A percentile compares a stretch with the other conserved stretches of the same genome.
phyloP scores from a whole-genome alignment of 495 filamentous ascomycete genomes.

The Penicillium fimorum region DNA sequence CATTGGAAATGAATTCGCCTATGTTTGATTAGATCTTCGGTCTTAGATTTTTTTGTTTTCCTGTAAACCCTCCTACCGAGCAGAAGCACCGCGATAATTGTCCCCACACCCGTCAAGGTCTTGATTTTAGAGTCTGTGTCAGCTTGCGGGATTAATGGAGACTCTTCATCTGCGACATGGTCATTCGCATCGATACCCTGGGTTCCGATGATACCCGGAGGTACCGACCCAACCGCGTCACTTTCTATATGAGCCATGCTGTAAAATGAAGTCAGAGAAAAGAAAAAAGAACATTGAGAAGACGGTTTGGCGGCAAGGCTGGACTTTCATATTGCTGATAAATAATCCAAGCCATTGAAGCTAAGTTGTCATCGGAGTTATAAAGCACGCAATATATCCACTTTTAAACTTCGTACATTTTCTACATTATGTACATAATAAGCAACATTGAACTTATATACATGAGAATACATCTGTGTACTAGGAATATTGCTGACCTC shows the following conservation, averaged over 20 bases:
- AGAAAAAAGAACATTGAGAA: neutral
- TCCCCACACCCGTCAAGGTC: constrained; percentile 24
- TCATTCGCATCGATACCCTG: neutral
- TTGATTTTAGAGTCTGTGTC: constrained; percentile 8
- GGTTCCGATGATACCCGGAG: neutral
- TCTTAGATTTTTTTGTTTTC: neutral
- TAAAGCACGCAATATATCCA: constrained; percentile 23
- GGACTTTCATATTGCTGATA: too few relatives aligned
- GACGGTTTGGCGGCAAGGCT: too few relatives aligned
- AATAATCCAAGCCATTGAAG: too few relatives aligned
- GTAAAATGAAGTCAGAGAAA: neutral
- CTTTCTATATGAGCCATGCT: neutral
- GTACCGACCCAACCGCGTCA: neutral
- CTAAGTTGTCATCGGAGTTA: neutral
- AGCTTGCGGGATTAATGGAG: constrained; percentile 12
- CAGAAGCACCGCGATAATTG: constrained; percentile 38
- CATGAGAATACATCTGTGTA: too few relatives aligned
- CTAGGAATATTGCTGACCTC: too few relatives aligned
- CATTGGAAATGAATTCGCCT: constrained; percentile 66
- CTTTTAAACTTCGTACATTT: neutral
- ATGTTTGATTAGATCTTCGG: neutral
- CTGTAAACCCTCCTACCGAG: constrained; percentile 25
- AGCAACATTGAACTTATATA: too few relatives aligned
- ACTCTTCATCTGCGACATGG: constrained; percentile 30
- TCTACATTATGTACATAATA: too few relatives aligned